These are phyloP conservation scores for Arachis hypogaea DNA, from an alignment of 306 rosid species.

Conservation along the genomic window DNA sequence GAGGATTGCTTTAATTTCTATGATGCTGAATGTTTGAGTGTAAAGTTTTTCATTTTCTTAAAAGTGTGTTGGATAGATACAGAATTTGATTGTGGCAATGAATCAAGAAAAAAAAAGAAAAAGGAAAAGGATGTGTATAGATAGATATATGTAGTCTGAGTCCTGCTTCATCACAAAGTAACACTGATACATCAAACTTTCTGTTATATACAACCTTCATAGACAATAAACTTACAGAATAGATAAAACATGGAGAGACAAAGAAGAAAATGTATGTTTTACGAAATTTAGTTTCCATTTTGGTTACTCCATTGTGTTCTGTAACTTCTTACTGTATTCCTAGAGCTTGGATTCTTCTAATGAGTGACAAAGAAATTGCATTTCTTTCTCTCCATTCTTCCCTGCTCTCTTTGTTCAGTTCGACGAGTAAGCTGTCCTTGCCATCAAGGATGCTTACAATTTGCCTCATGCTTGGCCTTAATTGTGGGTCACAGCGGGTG, in stretches of 20 bases:
- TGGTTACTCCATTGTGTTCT: neutral
- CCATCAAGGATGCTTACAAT: too few species aligned
- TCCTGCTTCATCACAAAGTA: constrained; percentile 29
- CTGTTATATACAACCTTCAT: constrained; percentile 35
- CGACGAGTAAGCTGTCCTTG: too few species aligned
- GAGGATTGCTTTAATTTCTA: constrained; percentile 22
- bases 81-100: constrained; percentile 18
- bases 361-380: constrained; percentile 30
- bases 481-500: too few species aligned
- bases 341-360: constrained; percentile 85
- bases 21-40: constrained; percentile 29
- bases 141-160: constrained; percentile 17
- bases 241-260: constrained; percentile 30
- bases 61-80: constrained; percentile 19
- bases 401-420: too few species aligned
- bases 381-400: too few species aligned
- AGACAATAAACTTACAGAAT: constrained; percentile 29
- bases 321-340: constrained; percentile 73
- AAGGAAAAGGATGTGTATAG: neutral
- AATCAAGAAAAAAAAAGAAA: too few species aligned
- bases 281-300: constrained; percentile 26
- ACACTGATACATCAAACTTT: constrained; percentile 36
- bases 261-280: constrained; percentile 33
- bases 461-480: too few species aligned
- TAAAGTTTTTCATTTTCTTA: constrained; percentile 25